Percentiles rank a stretch among this genome's conserved stretches.
phyloP scores from a whole-genome alignment of 306 rosid genomes.

The Prunus padus region DNA sequence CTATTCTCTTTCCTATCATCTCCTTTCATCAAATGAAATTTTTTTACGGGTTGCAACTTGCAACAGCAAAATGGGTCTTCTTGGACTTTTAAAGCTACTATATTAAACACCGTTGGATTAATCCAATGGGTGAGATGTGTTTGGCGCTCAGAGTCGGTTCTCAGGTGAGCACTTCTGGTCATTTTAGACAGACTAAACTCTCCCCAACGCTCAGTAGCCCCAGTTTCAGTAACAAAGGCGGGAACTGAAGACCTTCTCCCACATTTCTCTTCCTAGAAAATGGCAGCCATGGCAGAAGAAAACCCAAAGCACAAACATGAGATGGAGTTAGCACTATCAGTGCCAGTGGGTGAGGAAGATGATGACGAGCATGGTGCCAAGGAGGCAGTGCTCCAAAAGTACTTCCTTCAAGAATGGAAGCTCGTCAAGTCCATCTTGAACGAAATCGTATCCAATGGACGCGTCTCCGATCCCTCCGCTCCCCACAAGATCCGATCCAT shows the following conservation, averaged over 20 bases:
- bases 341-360: slow-evolving; percentile 43
- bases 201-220: too few relatives aligned
- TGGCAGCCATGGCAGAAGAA: slow-evolving; percentile 34
- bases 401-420: slow-evolving; percentile 92
- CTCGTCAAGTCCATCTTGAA: slow-evolving; percentile 66
- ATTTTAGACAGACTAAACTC: too few relatives aligned
- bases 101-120: too few relatives aligned
- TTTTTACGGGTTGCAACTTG: too few relatives aligned
- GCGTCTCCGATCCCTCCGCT: slow-evolving; percentile 61
- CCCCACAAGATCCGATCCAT: slow-evolving; percentile 85
- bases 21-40: too few relatives aligned
- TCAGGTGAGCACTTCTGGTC: too few relatives aligned
- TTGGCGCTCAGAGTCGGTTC: too few relatives aligned
- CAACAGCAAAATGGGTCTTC: too few relatives aligned
- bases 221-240: slow-evolving; percentile 11
- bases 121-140: too few relatives aligned
- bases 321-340: slow-evolving; percentile 3
- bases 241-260: slow-evolving; percentile 5
- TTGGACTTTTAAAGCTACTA: too few relatives aligned
- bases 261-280: neutral
- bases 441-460: slow-evolving; percentile 64
- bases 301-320: slow-evolving; percentile 26
- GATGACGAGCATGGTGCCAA: slow-evolving; percentile 79
- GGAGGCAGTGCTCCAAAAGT: slow-evolving; percentile 78
- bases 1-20: too few relatives aligned